Evolutionary conservation across 2,329 filamentous ascomycete genomes (phyloP).

Genomic region (Thermothelomyces thermophilus): DNA sequence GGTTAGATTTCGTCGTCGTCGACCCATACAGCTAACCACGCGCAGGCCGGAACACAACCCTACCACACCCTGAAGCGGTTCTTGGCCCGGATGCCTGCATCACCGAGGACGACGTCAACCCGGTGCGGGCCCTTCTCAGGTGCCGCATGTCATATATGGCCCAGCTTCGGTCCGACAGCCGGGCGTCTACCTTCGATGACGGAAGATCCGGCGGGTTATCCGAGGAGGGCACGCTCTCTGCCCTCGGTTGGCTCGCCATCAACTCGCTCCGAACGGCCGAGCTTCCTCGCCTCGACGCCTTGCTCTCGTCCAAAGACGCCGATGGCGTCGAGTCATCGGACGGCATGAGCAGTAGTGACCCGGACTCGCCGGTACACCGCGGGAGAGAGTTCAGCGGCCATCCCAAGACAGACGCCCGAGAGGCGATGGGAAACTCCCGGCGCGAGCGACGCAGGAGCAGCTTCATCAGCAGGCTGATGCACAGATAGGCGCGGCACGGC

Average conservation of each 20-base stretch:
- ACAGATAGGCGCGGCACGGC: conserved; percentile 7
- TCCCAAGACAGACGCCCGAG: neutral
- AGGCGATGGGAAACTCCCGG: neutral
- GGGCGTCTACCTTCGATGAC: conserved; percentile 2
- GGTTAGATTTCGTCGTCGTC: neutral
- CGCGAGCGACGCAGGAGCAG: conserved; percentile 8
- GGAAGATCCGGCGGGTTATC: neutral
- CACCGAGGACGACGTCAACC: conserved; percentile 46
- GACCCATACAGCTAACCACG: neutral
- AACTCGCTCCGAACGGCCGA: conserved; percentile 16
- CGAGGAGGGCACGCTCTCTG: conserved; percentile 8
- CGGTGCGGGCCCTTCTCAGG: conserved; percentile 36
- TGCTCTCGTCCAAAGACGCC: conserved; percentile 9
- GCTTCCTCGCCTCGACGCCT: conserved; percentile 5
- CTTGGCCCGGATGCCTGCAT: conserved; percentile 51
- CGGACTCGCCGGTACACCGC: conserved; percentile 9
- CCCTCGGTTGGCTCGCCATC: conserved; percentile 18
- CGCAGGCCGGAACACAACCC: conserved; percentile 49
- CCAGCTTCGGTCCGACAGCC: conserved; percentile 6
- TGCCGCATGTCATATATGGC: conserved; percentile 41
- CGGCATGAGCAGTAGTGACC: conserved; percentile 10
- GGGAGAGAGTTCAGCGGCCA: neutral
- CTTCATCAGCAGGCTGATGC: conserved; percentile 13
- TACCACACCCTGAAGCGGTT: conserved; percentile 56
- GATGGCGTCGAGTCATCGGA: conserved; percentile 11